phyloP scores from a whole-genome alignment of 306 rosid genomes.

The Dalbergia oliveri region DNA sequence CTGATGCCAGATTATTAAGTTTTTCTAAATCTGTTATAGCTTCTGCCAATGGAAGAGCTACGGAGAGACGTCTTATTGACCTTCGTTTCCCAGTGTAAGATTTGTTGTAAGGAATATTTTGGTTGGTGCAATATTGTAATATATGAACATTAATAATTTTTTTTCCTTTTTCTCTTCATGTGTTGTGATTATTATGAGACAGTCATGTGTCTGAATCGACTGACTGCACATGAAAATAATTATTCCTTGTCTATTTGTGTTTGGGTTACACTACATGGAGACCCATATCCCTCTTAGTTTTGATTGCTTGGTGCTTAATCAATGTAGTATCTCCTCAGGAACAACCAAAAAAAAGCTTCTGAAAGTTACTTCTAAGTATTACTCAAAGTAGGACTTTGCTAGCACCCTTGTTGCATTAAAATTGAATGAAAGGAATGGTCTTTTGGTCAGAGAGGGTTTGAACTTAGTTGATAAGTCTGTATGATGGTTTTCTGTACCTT shows the following conservation, averaged over 20 bases:
- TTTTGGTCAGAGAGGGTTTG: background rate
- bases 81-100: conserved; percentile 54
- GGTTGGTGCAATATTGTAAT: conserved; percentile 13
- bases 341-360: background rate
- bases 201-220: conserved; percentile 8
- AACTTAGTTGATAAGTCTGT: conserved; percentile 20
- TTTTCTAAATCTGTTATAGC: conserved; percentile 40
- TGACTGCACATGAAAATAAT: conserved; percentile 27
- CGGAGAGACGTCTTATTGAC: conserved; percentile 55
- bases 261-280: conserved; percentile 28
- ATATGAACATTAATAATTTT: background rate
- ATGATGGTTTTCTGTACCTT: conserved; percentile 37
- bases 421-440: background rate
- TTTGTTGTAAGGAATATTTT: conserved; percentile 34
- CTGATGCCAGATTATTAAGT: conserved; percentile 29
- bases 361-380: background rate
- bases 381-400: background rate
- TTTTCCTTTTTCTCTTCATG: background rate
- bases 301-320: conserved; percentile 1
- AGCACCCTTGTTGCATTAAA: background rate
- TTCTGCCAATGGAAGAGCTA: conserved; percentile 53
- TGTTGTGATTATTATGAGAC: background rate
- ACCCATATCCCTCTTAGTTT: conserved; percentile 11
- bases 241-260: background rate
- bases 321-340: conserved; percentile 18